Base-by-base conservation (phyloP, 169 alveolate species). In the Plasmodium ovale region DNA sequence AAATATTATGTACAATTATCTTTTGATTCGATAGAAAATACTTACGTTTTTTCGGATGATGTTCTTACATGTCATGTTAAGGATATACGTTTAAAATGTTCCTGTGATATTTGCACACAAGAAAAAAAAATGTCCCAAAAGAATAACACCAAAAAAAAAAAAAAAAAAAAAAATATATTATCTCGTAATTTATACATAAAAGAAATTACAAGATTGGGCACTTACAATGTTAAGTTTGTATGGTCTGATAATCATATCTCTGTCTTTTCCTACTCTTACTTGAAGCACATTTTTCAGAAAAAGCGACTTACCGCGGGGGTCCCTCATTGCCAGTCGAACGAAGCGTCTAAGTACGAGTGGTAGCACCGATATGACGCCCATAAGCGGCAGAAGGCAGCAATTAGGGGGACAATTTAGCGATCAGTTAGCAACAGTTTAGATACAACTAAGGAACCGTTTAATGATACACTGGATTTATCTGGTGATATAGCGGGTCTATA, bases 201-300 rank as follows among this genome's bases (percentile, higher is more conserved):
- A 68, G 95, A 93, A 25, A 73, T 95, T 9, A 95, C 97, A 49
- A 54, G 87, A 4, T 89, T 91, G 27, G 96, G 98, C 62, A 92
- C 94, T 53, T 95, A 96, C 88, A 97, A 97, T 73, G 97, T 95
- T 44, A 96, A 97, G 31, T 85, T 96, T 39, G 90, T 91, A 31
- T 96, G 98, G 98, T 87, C 95, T 19, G 98, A 96, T 91, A 95
- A 96, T n/a, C 98, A 96, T 54, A 87, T 51, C 4, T 88, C 92
- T 42, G 82, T 92, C 14, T 65, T 65, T 77, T 87, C 94, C 4
- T 92, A 92, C 71, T 10, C 68, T 12, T 51, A 87, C 16, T 58
- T 87, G 37, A 79, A 79, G 33, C 82, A 79, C 19, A 49, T 79
- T 33, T 79, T 79, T 64, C 72, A 65, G 19, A 65, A 42, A 25